These are phyloP conservation scores for Talaromyces verruculosus DNA, from an alignment of 2,329 filamentous ascomycete genomes.

Conservation along the genomic window DNA sequence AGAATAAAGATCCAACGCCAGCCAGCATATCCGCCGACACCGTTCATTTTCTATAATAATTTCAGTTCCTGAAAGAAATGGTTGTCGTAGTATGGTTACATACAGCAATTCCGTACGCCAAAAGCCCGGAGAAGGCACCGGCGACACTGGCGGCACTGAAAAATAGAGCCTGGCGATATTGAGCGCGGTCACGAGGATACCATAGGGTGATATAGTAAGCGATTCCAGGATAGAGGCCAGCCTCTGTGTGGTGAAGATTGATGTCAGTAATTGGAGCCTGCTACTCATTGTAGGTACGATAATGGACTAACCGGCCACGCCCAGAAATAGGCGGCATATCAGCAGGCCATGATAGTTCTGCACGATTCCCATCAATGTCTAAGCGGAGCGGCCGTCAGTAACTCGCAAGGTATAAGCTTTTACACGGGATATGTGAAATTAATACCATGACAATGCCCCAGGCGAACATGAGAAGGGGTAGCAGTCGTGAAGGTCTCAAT, in stretches of 20 bases:
- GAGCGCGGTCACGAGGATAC: slow-evolving; percentile 59
- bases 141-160: slow-evolving; percentile 64
- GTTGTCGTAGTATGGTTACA: slow-evolving; percentile 41
- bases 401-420: neutral
- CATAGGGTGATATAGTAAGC: slow-evolving; percentile 58
- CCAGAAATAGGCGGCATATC: slow-evolving; percentile 51
- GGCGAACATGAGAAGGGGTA: slow-evolving; percentile 40
- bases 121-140: slow-evolving; percentile 72
- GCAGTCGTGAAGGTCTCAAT: slow-evolving; percentile 43
- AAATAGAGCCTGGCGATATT: slow-evolving; percentile 59
- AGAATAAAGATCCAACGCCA: slow-evolving; percentile 55
- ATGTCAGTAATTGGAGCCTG: neutral
- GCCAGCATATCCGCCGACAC: slow-evolving; percentile 47
- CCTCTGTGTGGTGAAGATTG: slow-evolving; percentile 34
- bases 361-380: slow-evolving; percentile 47
- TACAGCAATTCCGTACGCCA: slow-evolving; percentile 65
- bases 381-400: neutral
- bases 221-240: slow-evolving; percentile 47
- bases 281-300: neutral
- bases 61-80: neutral
- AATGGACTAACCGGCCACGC: slow-evolving; percentile 31
- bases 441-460: slow-evolving; percentile 51
- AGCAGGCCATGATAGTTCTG: slow-evolving; percentile 50
- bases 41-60: slow-evolving; percentile 48
- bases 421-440: too few species aligned